Percentiles rank a stretch among this genome's conserved stretches.
Evolutionary conservation across 73 alveolate genomes (phyloP).

Genomic region (Durusdinium trenchii): DNA sequence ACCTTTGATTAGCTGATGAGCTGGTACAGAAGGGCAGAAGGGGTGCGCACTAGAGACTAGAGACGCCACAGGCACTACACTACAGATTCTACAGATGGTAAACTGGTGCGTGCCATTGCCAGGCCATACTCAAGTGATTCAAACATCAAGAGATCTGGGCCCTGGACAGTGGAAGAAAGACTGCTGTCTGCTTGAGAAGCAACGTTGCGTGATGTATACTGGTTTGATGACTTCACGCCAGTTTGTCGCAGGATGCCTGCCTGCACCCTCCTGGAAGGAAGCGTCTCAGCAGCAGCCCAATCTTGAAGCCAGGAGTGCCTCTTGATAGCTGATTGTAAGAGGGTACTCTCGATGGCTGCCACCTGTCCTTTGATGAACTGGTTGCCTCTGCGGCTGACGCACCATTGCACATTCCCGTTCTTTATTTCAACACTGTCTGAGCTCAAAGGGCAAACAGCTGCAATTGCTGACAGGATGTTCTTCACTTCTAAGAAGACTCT

Average conservation of each 20-base stretch:
- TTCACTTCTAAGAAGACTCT: not conserved
- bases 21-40: too few relatives aligned
- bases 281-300: not conserved
- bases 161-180: not conserved
- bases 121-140: not conserved
- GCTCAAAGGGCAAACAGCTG: not conserved
- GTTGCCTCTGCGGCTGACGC: not conserved
- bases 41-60: too few relatives aligned
- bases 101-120: not conserved
- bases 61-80: too few relatives aligned
- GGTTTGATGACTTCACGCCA: not conserved
- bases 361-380: not conserved
- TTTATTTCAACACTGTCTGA: slow-evolving; percentile 12
- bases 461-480: not conserved
- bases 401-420: slow-evolving; percentile 20
- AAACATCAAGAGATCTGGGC: not conserved
- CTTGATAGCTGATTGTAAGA: not conserved
- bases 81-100: not conserved
- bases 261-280: not conserved
- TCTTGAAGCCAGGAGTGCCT: not conserved
- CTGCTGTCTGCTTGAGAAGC: not conserved
- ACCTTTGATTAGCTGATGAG: too few relatives aligned
- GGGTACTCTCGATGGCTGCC: not conserved
- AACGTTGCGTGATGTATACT: not conserved
- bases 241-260: not conserved